Percentiles rank a stretch among this genome's conserved stretches.
phyloP scores from a whole-genome alignment of 352 stramenopile species.

The Ochromonadaceae sp. region DNA sequence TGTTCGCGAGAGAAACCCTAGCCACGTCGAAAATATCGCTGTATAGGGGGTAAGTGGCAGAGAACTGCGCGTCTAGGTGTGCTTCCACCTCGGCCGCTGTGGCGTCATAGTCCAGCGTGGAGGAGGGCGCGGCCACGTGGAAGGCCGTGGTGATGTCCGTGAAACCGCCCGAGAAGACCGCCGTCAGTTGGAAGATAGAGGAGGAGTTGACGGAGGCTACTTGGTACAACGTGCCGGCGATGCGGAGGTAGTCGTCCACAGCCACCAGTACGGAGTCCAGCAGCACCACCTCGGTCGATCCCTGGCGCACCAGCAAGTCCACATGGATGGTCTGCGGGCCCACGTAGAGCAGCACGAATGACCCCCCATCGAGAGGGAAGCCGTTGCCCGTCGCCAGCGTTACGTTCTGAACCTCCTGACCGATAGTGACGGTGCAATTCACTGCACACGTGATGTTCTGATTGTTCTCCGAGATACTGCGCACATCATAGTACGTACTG shows the following conservation, averaged over 20 bases:
- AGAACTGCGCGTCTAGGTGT: slow-evolving; percentile 49
- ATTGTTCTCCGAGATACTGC: slow-evolving; percentile 15
- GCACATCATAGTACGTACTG: slow-evolving; percentile 9
- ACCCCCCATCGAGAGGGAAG: slow-evolving; percentile 40
- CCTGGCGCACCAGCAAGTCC: slow-evolving; percentile 25
- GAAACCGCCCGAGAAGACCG: slow-evolving; percentile 8
- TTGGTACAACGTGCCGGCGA: slow-evolving; percentile 33
- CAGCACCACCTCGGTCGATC: slow-evolving; percentile 24
- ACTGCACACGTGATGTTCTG: not conserved
- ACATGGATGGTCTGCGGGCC: slow-evolving; percentile 34
- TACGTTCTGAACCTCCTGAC: slow-evolving; percentile 72
- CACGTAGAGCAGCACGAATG: slow-evolving; percentile 49
- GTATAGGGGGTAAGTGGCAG: slow-evolving; percentile 36
- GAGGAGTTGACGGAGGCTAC: slow-evolving; percentile 23
- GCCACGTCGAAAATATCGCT: slow-evolving; percentile 43
- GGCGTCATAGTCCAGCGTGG: slow-evolving; percentile 48
- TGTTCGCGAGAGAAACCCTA: slow-evolving; percentile 38
- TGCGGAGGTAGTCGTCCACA: slow-evolving; percentile 35
- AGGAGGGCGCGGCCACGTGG: slow-evolving; percentile 30
- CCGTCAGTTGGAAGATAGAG: not conserved
- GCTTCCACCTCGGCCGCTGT: slow-evolving; percentile 44
- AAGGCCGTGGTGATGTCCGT: slow-evolving; percentile 26
- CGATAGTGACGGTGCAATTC: slow-evolving; percentile 64
- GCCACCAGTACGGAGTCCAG: slow-evolving; percentile 26
- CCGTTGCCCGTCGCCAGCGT: slow-evolving; percentile 44